A percentile compares a stretch with the other conserved stretches of the same genome.
Evolutionary conservation across 2,329 filamentous ascomycete genomes (phyloP).

Genomic region (Uncinocarpus reesii): DNA sequence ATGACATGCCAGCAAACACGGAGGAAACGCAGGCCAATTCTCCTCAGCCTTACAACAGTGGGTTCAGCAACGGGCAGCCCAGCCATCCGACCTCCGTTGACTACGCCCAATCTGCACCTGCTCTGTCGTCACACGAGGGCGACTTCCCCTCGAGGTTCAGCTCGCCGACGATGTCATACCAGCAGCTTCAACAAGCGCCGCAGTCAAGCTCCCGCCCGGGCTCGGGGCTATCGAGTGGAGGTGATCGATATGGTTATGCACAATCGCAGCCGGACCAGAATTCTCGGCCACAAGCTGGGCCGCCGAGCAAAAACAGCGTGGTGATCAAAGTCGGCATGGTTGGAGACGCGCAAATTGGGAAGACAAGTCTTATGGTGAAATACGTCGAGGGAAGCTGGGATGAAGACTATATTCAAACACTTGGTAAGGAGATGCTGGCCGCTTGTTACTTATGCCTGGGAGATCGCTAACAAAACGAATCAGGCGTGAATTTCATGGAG

Average conservation of each 20-base stretch:
- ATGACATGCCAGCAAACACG: slow-evolving; percentile 26
- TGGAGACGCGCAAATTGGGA: slow-evolving; percentile 95
- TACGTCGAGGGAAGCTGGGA: slow-evolving; percentile 99
- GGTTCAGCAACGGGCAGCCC: slow-evolving; percentile 37
- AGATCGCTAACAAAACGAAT: background rate
- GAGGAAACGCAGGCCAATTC: slow-evolving; percentile 28
- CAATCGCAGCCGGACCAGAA: slow-evolving; percentile 43
- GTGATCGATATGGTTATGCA: slow-evolving; percentile 39
- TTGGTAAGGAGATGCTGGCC: slow-evolving; percentile 47
- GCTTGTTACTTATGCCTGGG: background rate
- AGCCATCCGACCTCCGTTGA: slow-evolving; percentile 42
- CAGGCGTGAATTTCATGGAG: slow-evolving; percentile 98
- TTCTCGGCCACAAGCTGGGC: slow-evolving; percentile 29
- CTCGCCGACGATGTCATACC: slow-evolving; percentile 34
- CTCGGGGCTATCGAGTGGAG: slow-evolving; percentile 40
- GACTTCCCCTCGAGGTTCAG: slow-evolving; percentile 36
- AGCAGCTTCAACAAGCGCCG: slow-evolving; percentile 27
- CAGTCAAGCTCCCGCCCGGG: slow-evolving; percentile 39
- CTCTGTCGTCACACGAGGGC: slow-evolving; percentile 40
- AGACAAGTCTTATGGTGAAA: slow-evolving; percentile 98
- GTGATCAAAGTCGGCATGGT: slow-evolving; percentile 99
- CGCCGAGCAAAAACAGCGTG: slow-evolving; percentile 51
- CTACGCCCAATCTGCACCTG: slow-evolving; percentile 32
- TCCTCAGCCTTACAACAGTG: slow-evolving; percentile 25
- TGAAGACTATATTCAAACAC: slow-evolving; percentile 97